Evolutionary conservation across 192 early-diverging fungal genomes (phyloP).

Genomic region (Paraglomus brasilianum): DNA sequence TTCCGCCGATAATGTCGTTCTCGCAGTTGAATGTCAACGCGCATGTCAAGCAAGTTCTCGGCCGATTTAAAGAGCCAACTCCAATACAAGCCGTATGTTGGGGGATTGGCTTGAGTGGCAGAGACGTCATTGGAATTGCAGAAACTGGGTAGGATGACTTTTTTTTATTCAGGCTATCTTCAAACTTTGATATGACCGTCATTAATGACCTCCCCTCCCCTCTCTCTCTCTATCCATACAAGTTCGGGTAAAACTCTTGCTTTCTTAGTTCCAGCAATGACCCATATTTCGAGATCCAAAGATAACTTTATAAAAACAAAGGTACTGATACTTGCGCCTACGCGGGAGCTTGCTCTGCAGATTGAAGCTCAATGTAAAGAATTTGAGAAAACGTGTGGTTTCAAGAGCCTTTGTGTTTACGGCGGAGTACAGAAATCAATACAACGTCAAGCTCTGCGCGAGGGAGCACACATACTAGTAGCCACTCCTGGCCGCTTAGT

Average conservation of each 20-base stretch:
- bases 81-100: slow-evolving; percentile 93
- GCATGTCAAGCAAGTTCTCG: slow-evolving; percentile 55
- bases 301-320: slow-evolving; percentile 63
- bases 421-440: slow-evolving; percentile 85
- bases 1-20: slow-evolving; percentile 68
- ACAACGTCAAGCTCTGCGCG: slow-evolving; percentile 51
- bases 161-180: slow-evolving; percentile 32
- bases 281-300: slow-evolving; percentile 75
- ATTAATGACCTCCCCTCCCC: slow-evolving; percentile 1
- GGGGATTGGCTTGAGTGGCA: slow-evolving; percentile 78
- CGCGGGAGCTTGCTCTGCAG: slow-evolving; percentile 95
- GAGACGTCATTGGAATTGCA: slow-evolving; percentile 93
- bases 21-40: slow-evolving; percentile 61
- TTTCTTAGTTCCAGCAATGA: slow-evolving; percentile 88
- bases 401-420: slow-evolving; percentile 79
- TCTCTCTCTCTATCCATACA: background rate
- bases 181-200: slow-evolving; percentile 42
- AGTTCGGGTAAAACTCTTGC: slow-evolving; percentile 90
- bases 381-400: slow-evolving; percentile 63
- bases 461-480: slow-evolving; percentile 75
- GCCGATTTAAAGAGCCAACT: slow-evolving; percentile 79
- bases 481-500: slow-evolving; percentile 96
- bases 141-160: slow-evolving; percentile 73
- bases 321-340: slow-evolving; percentile 88
- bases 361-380: slow-evolving; percentile 83